Evolutionary conservation across 805 yeast species (phyloP), one percentile per base, ranked within the genome.

Genomic region (Candida sphagnicola): DNA sequence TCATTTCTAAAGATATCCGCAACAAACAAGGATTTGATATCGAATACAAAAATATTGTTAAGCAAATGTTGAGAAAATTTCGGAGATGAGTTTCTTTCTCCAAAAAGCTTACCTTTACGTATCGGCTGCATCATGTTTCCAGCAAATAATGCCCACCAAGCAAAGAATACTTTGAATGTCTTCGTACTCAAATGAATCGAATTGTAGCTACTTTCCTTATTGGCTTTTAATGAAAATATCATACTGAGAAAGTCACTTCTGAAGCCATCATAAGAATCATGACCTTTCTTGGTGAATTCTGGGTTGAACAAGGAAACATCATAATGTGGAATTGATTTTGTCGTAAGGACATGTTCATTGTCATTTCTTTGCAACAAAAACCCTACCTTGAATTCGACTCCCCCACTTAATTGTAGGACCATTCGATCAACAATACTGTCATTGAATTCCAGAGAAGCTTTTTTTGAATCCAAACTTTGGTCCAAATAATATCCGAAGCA

Each of bases 81-180:
- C 41, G 77, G 78, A 6, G 78, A 65, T 21, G 72, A 59, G 38
- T 70, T 70, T 4, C 61, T 54, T 16, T 76, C 76, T 0, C 78
- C 79, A 65, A 87, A 91, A 17, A 93, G 54, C 1, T 62, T 58
- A 0, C 98, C 97, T 33, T 76, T 71, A 37, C 95, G 74, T 12
- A 88, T 75, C 0, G 98, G 96, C 15, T 90, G 66, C 37, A 88
- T 78, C 48, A 84, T 70, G 39, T 82, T 80, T 18, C 91, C 82
- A n/a, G 82, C 75, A 59, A 91, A 91, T 47, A 85, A 73, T 24
- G 63, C 61, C 95, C 96, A 90, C 98, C 98, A 93, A 4, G 59
- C 54, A 51, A 78, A 80, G 62, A 93, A 89, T 43, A 80, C 84
- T 5, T 63, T 55, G 47, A 91, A 70, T 0, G 81, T 74, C 4